Percentiles rank a stretch among this genome's conserved stretches.
Conservation (phyloP, 2,329 filamentous ascomycete genomes). For the Fusarium fujikuroi region DNA sequence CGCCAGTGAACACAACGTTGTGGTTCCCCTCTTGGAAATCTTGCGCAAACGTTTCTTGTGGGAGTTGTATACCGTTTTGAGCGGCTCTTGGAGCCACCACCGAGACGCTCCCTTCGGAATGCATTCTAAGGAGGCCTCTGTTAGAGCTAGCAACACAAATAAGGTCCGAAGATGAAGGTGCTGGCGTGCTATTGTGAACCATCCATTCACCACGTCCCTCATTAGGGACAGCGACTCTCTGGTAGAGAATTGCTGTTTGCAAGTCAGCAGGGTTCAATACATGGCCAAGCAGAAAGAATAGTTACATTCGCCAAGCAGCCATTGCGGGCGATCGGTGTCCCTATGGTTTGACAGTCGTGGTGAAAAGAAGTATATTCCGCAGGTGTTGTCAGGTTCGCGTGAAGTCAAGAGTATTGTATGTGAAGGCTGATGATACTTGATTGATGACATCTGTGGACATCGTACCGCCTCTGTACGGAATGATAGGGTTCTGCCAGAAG, state of each 20-base stretch:
- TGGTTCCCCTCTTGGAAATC: constrained; percentile 59
- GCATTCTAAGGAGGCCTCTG: constrained; percentile 56
- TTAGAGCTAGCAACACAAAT: constrained; percentile 61
- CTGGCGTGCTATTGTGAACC: constrained; percentile 56
- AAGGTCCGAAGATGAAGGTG: constrained; percentile 52
- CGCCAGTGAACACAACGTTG: constrained; percentile 62
- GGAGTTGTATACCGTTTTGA: constrained; percentile 33
- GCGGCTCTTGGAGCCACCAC: constrained; percentile 48
- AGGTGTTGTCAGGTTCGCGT: constrained; percentile 46
- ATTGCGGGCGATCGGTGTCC: constrained; percentile 47
- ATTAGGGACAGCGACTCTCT: constrained; percentile 47
- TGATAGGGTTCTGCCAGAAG: constrained; percentile 29
- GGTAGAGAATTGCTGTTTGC: constrained; percentile 47
- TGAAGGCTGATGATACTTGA: constrained; percentile 58
- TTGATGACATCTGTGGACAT: constrained; percentile 56
- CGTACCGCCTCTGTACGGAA: constrained; percentile 51
- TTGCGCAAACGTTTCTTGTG: constrained; percentile 58
- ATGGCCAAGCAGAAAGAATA: not conserved
- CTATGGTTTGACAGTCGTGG: constrained; percentile 46
- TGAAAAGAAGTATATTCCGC: constrained; percentile 53
- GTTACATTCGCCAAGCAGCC: constrained; percentile 53
- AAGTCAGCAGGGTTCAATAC: not conserved
- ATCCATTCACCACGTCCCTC: constrained; percentile 44
- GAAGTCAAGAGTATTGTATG: constrained; percentile 57
- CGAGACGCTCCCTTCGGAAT: constrained; percentile 45